phyloP scores from a whole-genome alignment of 2,329 filamentous ascomycete species.

The Hymenoscyphus fructigenus region DNA sequence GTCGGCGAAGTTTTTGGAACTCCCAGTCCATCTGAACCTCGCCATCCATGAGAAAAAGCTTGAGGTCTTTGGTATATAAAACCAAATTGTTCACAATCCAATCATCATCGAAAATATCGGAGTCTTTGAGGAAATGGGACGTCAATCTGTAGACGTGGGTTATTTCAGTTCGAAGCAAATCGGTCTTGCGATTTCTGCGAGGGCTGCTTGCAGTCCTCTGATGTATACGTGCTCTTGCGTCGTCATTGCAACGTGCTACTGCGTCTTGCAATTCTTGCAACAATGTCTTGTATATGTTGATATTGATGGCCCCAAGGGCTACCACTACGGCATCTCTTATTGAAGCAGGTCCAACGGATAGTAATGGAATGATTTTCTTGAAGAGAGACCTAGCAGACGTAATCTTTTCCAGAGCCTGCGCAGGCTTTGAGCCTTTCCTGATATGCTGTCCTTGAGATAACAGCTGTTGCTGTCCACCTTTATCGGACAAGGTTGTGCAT shows the following conservation, averaged over 20 bases:
- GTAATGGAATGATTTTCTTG: conserved; percentile 83
- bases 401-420: conserved; percentile 71
- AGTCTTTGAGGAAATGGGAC: conserved; percentile 78
- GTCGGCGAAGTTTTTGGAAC: conserved; percentile 85
- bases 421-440: conserved; percentile 75
- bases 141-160: conserved; percentile 96
- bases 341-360: conserved; percentile 75
- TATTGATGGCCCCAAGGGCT: conserved; percentile 91
- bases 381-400: conserved; percentile 87
- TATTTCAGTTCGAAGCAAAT: conserved; percentile 86
- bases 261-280: conserved; percentile 87
- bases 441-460: conserved; percentile 67
- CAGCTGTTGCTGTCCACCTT: conserved; percentile 64
- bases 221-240: conserved; percentile 83
- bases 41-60: conserved; percentile 90
- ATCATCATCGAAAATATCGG: conserved; percentile 79
- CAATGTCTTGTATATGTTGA: conserved; percentile 86
- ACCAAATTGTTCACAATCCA: conserved; percentile 89
- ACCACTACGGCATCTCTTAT: conserved; percentile 89
- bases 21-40: conserved; percentile 95
- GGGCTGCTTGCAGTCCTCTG: conserved; percentile 82
- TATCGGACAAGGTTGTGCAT: conserved; percentile 88
- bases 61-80: conserved; percentile 85
- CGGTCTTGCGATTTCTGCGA: conserved; percentile 77
- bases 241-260: conserved; percentile 82